Percentiles rank a stretch among this genome's conserved stretches.
Conservation (phyloP, 495 filamentous ascomycete species). For the Neurospora cerealis region DNA sequence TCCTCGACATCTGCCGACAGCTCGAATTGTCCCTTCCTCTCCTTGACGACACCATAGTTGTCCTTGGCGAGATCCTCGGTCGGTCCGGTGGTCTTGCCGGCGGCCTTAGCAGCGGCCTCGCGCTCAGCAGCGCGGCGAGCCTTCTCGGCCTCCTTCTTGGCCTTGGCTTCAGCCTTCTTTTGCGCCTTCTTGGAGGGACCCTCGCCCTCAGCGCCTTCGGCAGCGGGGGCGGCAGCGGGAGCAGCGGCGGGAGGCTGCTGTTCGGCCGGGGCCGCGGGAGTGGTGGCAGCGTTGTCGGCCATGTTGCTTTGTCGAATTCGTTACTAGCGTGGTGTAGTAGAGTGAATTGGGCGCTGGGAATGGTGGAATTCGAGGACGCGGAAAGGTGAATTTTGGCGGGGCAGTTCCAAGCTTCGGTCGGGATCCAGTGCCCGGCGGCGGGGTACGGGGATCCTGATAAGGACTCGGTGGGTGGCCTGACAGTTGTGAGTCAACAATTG, state of each 20-base stretch:
- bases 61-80: slow-evolving; percentile 61
- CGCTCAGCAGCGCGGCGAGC: slow-evolving; percentile 41
- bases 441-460: not conserved
- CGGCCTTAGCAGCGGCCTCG: slow-evolving; percentile 31
- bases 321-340: not conserved
- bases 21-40: slow-evolving; percentile 1
- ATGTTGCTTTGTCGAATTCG: not conserved
- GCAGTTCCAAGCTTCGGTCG: not conserved
- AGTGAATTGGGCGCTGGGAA: not conserved
- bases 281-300: not conserved
- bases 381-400: not conserved
- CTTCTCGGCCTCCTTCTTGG: slow-evolving; percentile 43
- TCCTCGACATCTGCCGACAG: slow-evolving; percentile 26
- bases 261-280: not conserved
- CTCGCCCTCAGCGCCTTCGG: slow-evolving; percentile 14
- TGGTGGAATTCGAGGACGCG: not conserved
- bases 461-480: not conserved
- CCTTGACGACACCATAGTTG: slow-evolving; percentile 45
- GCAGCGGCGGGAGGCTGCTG: slow-evolving; percentile 10
- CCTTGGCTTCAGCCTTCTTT: slow-evolving; percentile 47
- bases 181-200: slow-evolving; percentile 42
- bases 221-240: slow-evolving; percentile 4
- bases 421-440: not conserved
- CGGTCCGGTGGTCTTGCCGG: slow-evolving; percentile 21
- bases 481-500: not conserved